Evolutionary conservation across 1,284 basidiomycete species (phyloP), one percentile per base, ranked within the genome.

Genomic region (Cerrena zonata): DNA sequence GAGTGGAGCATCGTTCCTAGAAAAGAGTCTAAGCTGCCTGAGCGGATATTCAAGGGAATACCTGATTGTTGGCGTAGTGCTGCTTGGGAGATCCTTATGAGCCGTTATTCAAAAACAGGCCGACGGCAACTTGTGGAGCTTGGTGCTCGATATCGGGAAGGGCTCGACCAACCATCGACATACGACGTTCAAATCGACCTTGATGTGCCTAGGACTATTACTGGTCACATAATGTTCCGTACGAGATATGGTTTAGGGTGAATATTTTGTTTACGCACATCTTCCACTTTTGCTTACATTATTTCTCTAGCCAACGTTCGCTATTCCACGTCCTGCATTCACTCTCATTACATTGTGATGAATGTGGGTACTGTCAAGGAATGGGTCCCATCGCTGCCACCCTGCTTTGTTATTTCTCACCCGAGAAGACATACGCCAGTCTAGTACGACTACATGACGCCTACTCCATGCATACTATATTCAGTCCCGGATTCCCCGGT

Each of bases 301-400:
- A 34, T 48, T 42, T 52, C 21, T 50, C 45, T 61, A 91, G 91
- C 5, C 94, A 97, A 78, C 84, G 94, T 11, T 89, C 89, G 2
- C 75, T 97, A 2, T 99, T 99, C 69, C 92, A 94, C 64, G 93
- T 97, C 49, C 76, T 99, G 21, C 95, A 99, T 66, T 84, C 82
- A 41, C 93, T 97, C 64, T 94, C 93, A 5, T 77, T 95, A 45
- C 75, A 78, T 7, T 97, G 94, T 69, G 67, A 74, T 12, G 76
- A 80, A n/a, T 98, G 96, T 59, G 96, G 94, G 2, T 99, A 99
- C 67, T 95, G 95, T 51, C 96, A 99, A 71, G 95, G 96, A 47
- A 99, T 99, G 95, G 95, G 96, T 0, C 91, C 94, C 4, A 91
- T 99, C 48, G 94, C 94, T 0, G 92, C 94, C 0, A 96, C 94